Conservation (phyloP, 148 eudicot species). For the Cornus controversa region DNA sequence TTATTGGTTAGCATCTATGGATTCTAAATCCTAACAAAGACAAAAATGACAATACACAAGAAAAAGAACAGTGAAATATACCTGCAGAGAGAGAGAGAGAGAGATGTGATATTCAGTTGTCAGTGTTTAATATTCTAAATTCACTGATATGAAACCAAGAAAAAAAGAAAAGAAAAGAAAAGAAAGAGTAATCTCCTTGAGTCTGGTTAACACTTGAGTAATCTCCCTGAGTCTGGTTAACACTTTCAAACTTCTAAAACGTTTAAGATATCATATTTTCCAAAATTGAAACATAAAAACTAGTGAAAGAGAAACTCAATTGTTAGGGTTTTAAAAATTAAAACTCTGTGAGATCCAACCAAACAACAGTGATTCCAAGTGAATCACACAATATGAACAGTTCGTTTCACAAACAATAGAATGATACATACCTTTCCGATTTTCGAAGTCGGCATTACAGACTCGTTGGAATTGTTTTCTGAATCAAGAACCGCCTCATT, state of each 20-base stretch:
- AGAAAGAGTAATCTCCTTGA: too few relatives aligned
- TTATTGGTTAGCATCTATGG: not conserved
- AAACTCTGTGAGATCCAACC: too few relatives aligned
- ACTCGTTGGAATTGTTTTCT: conserved; percentile 12
- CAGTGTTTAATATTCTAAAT: too few relatives aligned
- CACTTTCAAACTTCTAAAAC: too few relatives aligned
- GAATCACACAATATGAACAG: not conserved
- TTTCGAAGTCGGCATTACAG: conserved; percentile 37
- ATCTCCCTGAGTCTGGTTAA: too few relatives aligned
- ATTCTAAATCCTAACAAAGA: not conserved
- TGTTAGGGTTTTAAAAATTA: not conserved
- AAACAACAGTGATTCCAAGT: not conserved
- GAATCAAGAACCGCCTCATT: conserved; percentile 19
- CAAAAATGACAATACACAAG: not conserved
- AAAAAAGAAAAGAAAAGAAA: too few relatives aligned
- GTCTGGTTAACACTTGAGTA: too few relatives aligned
- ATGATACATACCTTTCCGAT: conserved; percentile 43
- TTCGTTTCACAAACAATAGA: too few relatives aligned
- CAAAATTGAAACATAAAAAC: not conserved
- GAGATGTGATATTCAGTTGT: too few relatives aligned
- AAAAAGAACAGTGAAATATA: not conserved
- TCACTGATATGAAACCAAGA: too few relatives aligned
- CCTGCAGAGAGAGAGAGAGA: too few relatives aligned
- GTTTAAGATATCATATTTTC: not conserved
- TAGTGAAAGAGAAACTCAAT: not conserved